Base-by-base conservation (phyloP, 768 basidiomycete genomes). In the Amanita pallidorosea region DNA sequence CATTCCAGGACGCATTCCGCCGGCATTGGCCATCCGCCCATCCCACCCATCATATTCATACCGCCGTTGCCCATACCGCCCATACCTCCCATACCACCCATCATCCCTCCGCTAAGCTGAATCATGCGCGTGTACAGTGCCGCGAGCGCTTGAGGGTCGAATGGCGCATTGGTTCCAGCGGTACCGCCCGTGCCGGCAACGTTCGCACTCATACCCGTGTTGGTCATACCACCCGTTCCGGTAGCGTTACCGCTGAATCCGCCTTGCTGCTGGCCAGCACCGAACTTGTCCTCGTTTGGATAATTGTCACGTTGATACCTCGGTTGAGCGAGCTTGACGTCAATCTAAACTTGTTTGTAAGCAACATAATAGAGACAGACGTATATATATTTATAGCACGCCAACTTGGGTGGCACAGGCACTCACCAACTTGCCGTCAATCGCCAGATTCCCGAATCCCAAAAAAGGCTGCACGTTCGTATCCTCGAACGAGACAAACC, bases 121-220 rank as follows among this genome's bases (percentile, higher is more conserved):
- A 90, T 85, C 95, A 98, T 97, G 55, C 91, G 85, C 33, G 93
- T 90, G 68, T 96, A 98, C 53, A 97, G 81, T 51, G 85, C 80
- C 0, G 91, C 91, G 62, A 98, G 83, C 1, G 89, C 89, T 56
- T 91, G 87, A 0, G 94, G 90, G 62, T 97, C 94, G 62, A 97
- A 95, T 1, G 87, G 76, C 4, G 81, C 74, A 56, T 73, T 80
- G 4, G 72, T 75, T 11, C 68, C 67, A 37, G 59, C 61, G 35
- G 57, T 67, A 4, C 46, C 62, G 18, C 45, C 62, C 20, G 49
- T 58, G 7, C 61, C 56, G 2, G 58, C 58, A 27, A 53, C 60
- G 0, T 53, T 65, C 17, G 49, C 62, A 45, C 46, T 59, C 49
- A 58, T 61, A 58, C 58, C 60, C 60, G 12, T 22, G 15, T n/a